A percentile compares a stretch with the other conserved stretches of the same genome.
Evolutionary conservation across 2,329 filamentous ascomycete species (phyloP).

Genomic region (Botryosphaeria agaves): DNA sequence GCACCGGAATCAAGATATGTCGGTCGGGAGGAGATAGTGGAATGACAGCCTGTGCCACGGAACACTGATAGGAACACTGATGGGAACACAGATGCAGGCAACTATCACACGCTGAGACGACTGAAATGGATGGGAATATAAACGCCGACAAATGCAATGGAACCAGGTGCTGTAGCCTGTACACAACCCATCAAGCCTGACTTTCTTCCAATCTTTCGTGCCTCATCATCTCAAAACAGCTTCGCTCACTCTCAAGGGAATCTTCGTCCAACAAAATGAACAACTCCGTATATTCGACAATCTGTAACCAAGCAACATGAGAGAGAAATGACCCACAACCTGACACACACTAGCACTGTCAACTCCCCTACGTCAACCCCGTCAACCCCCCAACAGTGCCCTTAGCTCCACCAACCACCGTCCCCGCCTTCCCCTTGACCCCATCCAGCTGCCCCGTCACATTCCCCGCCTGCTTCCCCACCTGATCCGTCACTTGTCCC

Average conservation of each 20-base stretch:
- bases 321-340: neutral
- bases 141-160: too few species aligned
- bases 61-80: too few species aligned
- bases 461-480: conserved; percentile 4
- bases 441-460: conserved; percentile 3
- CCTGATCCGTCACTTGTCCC: conserved; percentile 4
- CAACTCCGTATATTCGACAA: neutral
- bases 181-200: neutral
- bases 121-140: neutral
- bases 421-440: conserved; percentile 1
- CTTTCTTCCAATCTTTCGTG: neutral
- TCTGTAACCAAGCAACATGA: too few species aligned
- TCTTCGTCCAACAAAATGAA: neutral
- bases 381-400: conserved; percentile 11
- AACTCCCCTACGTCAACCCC: conserved; percentile 4
- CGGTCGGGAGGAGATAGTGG: too few species aligned
- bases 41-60: too few species aligned
- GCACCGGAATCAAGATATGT: too few species aligned
- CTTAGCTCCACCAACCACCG: conserved; percentile 9
- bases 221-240: neutral
- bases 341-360: neutral
- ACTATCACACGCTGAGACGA: neutral
- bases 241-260: neutral
- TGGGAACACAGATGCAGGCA: neutral
- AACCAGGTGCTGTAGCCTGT: too few species aligned